These are phyloP conservation scores for Hypoxylon rubiginosum DNA, from an alignment of 2,329 filamentous ascomycete species.

Conservation along the genomic window DNA sequence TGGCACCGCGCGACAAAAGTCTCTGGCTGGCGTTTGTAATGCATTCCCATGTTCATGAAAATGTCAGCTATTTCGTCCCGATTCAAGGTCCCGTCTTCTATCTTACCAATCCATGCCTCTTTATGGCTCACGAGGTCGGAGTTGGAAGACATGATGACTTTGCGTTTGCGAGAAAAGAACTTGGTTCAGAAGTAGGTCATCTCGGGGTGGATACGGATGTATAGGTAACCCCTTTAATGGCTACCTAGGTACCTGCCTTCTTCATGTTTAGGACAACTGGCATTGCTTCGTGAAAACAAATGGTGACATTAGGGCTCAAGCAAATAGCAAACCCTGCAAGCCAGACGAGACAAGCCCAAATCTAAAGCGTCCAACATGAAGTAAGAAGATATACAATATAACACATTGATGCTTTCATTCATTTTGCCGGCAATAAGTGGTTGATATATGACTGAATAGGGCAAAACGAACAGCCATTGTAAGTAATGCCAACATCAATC, in stretches of 20 bases:
- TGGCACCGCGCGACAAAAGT: slow-evolving; percentile 56
- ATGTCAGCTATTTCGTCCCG: no score
- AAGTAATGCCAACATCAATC: background rate
- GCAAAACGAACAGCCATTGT: slow-evolving; percentile 1
- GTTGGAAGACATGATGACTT: background rate
- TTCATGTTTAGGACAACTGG: no score
- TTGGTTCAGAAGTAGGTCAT: background rate
- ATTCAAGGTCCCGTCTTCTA: no score
- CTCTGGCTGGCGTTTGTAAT: no score
- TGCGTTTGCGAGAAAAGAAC: background rate
- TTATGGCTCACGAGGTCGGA: background rate
- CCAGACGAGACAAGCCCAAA: background rate
- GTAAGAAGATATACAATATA: background rate
- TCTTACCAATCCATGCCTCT: no score
- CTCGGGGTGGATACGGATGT: background rate
- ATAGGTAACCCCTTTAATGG: background rate
- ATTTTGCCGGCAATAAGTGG: background rate
- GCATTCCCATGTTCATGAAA: no score
- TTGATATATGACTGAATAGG: background rate
- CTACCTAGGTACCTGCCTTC: background rate
- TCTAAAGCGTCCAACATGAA: background rate
- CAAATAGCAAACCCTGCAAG: background rate
- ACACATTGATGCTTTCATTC: background rate
- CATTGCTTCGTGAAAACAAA: background rate
- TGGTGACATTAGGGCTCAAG: no score